Conservation (phyloP, 2,329 filamentous ascomycete genomes). For the Clonostachys rhizophaga region DNA sequence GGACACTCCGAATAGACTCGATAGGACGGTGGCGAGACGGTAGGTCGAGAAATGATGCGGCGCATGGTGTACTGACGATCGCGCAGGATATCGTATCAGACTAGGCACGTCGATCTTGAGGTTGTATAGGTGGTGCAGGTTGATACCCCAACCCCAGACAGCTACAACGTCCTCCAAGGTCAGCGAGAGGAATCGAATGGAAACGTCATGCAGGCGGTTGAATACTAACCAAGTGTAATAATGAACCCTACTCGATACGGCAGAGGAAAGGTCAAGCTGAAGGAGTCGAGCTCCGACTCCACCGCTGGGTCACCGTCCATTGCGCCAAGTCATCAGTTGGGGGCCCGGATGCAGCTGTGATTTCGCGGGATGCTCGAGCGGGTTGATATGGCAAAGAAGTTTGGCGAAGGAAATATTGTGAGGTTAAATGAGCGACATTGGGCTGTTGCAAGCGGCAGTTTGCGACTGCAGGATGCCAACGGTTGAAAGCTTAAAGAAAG, state of each 20-base stretch:
- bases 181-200: neutral
- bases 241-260: constrained; percentile 87
- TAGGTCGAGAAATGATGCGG: constrained; percentile 82
- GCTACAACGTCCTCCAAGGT: constrained; percentile 40
- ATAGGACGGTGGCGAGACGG: constrained; percentile 75
- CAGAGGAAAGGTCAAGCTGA: constrained; percentile 81
- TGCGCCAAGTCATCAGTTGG: neutral
- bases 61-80: constrained; percentile 63
- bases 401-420: too few relatives aligned
- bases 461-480: too few relatives aligned
- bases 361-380: too few relatives aligned
- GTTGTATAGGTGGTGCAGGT: constrained; percentile 79
- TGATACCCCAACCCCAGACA: constrained; percentile 92
- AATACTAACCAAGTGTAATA: constrained; percentile 68
- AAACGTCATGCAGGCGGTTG: neutral
- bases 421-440: too few relatives aligned
- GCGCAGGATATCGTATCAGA: constrained; percentile 80
- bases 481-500: too few relatives aligned
- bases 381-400: too few relatives aligned
- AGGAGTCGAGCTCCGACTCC: constrained; percentile 71
- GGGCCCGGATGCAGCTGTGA: too few relatives aligned
- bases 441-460: too few relatives aligned
- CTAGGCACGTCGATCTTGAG: constrained; percentile 82
- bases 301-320: constrained; percentile 64
- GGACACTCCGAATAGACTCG: constrained; percentile 64